These are phyloP conservation scores for Pleurozium schreberi DNA, from an alignment of 225 moss, liverwort and hornwort genomes.

Conservation along the genomic window DNA sequence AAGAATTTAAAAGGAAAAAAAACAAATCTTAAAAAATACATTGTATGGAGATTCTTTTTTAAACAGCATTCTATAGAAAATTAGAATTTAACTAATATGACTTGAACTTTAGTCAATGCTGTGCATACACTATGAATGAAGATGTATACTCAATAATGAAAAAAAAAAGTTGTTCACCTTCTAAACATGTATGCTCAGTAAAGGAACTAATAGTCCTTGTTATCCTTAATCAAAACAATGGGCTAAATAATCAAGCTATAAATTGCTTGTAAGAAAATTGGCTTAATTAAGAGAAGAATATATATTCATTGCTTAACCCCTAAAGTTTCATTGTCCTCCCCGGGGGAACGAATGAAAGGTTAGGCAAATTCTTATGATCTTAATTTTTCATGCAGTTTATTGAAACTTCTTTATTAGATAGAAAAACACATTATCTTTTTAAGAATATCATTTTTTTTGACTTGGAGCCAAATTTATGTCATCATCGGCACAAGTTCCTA, in stretches of 20 bases:
- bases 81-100: neutral
- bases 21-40: neutral
- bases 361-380: neutral
- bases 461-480: neutral
- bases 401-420: neutral
- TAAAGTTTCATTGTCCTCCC: neutral
- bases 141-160: neutral
- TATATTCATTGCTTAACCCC: neutral
- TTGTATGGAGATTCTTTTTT: accelerated
- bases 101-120: neutral
- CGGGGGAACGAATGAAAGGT: accelerated
- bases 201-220: neutral
- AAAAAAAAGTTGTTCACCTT: neutral
- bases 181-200: accelerated
- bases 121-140: neutral
- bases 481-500: neutral
- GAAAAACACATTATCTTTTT: neutral
- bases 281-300: neutral
- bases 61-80: neutral
- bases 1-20: neutral
- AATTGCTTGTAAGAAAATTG: neutral
- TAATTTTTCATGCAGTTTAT: neutral
- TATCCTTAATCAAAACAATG: neutral
- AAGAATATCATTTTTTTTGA: neutral
- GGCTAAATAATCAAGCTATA: neutral